phyloP scores from a whole-genome alignment of 2,329 filamentous ascomycete species.

The Fusarium goolgardi region DNA sequence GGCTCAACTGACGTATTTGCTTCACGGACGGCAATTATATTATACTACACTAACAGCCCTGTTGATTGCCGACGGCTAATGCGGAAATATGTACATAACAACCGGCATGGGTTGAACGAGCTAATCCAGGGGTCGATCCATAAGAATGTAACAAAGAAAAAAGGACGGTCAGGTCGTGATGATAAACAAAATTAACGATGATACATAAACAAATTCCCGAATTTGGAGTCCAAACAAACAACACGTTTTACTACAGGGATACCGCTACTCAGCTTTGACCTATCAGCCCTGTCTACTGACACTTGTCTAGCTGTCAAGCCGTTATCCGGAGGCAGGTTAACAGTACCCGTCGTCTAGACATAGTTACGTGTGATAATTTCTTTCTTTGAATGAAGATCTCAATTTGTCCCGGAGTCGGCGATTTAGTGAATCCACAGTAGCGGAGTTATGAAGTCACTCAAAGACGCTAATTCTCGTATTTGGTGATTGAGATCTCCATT shows the following conservation, averaged over 20 bases:
- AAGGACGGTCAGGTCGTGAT: neutral
- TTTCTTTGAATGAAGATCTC: neutral
- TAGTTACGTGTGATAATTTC: neutral
- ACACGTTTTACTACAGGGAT: neutral
- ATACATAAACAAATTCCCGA: neutral
- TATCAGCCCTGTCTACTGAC: neutral
- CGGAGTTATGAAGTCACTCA: slow-evolving; percentile 16
- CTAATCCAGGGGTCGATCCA: slow-evolving; percentile 1
- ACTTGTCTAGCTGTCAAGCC: neutral
- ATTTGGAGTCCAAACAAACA: neutral
- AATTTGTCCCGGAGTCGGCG: slow-evolving; percentile 11
- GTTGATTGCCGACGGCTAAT: neutral
- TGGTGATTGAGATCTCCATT: slow-evolving; percentile 12
- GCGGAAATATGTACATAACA: neutral
- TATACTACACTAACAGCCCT: neutral
- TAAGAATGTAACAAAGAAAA: neutral
- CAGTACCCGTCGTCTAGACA: neutral
- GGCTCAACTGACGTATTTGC: neutral
- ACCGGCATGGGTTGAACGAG: neutral
- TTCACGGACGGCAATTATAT: neutral
- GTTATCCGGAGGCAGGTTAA: neutral
- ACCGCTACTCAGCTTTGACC: neutral
- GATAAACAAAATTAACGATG: neutral
- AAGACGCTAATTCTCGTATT: slow-evolving; percentile 27
- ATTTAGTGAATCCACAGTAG: neutral